A percentile compares a stretch with the other conserved stretches of the same genome.
These are phyloP conservation scores for Paracamarosporium sp. DNA, from an alignment of 2,329 filamentous ascomycete species.

Conservation along the genomic window DNA sequence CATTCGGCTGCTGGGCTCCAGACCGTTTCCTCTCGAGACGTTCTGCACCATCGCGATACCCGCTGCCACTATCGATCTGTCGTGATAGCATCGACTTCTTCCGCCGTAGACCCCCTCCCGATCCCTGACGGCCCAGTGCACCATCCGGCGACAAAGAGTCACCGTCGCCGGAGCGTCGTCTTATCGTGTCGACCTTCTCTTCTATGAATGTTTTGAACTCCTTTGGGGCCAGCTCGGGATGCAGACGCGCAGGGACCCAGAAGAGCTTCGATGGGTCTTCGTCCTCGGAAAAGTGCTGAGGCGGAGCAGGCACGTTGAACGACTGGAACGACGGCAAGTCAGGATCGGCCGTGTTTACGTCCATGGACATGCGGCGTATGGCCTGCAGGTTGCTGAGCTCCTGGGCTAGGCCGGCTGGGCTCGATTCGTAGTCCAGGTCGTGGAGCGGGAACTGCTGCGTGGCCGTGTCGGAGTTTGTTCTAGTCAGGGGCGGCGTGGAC, in stretches of 20 bases:
- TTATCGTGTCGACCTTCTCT: slow-evolving; percentile 88
- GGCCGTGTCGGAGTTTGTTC: slow-evolving; percentile 50
- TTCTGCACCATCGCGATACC: slow-evolving; percentile 85
- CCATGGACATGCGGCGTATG: slow-evolving; percentile 92
- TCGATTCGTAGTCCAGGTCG: slow-evolving; percentile 87
- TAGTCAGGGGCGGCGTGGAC: slow-evolving; percentile 51
- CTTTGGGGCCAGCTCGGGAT: slow-evolving; percentile 91
- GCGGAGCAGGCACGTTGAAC: slow-evolving; percentile 69
- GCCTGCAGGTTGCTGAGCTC: slow-evolving; percentile 93
- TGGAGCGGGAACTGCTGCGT: slow-evolving; percentile 75
- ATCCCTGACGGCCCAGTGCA: slow-evolving; percentile 60
- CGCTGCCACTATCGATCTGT: slow-evolving; percentile 80
- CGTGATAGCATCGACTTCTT: slow-evolving; percentile 96
- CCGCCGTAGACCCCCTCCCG: slow-evolving; percentile 70
- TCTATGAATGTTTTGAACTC: slow-evolving; percentile 98
- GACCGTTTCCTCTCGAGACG: slow-evolving; percentile 77
- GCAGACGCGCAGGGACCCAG: slow-evolving; percentile 94
- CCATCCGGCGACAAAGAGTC: slow-evolving; percentile 67
- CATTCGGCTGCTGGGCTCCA: slow-evolving; percentile 52
- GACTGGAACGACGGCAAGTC: slow-evolving; percentile 76
- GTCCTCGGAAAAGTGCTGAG: slow-evolving; percentile 72
- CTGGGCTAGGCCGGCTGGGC: slow-evolving; percentile 86
- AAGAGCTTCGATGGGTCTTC: slow-evolving; percentile 87
- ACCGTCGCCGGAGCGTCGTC: slow-evolving; percentile 76
- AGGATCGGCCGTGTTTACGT: slow-evolving; percentile 74